Evolutionary conservation across 1,284 basidiomycete species (phyloP), one percentile per base, ranked within the genome.

Genomic region (Rhodotorula sp.): DNA sequence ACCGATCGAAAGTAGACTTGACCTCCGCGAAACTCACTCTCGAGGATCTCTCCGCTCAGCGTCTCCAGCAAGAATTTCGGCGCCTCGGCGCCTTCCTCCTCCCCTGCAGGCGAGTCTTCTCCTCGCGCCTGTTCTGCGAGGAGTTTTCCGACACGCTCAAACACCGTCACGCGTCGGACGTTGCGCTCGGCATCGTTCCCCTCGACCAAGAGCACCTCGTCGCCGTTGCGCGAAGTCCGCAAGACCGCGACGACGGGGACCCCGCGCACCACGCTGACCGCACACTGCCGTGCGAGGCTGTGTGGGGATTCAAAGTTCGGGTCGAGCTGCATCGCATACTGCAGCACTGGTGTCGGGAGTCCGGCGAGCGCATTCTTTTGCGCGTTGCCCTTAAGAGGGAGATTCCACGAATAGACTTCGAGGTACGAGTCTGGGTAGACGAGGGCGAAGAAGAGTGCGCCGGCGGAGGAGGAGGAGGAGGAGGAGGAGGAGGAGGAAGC

Each of bases 381-480:
- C 18, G 70, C 70, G 1, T 60, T 48, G n/a, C 28, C 60, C 3
- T 26, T 34, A 16, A 71, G 66, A 1, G 64, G 31, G 31, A 76
- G 68, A 6, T 60, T n/a, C 77, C 79, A 79, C 2, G 79, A 71
- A 69, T 88, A 91, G 2, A 97, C 82, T 2, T 88, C 80, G 7
- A 86, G 88, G 2, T 7, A 31, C 14, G 63, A 23, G 56, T 43
- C 14, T 31, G 23, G 23, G 54, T 63, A 60, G 28, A 71, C 26
- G 57, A 75, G 59, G 4, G 60, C 62, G 70, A 77, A 79, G 8
- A 79, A 71, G 70, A 88, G 91, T 1, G 58, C 48, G 14, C 50
- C 5, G 4, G 54, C 6, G 28, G 61, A 16, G 18, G 57, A 1
- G 12, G 56, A 34, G 34, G 61, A 26, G 18, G 57, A 2, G 12